Evolutionary conservation across 352 stramenopile species (phyloP), one percentile per base, ranked within the genome.

Genomic region (Vaucheria bursata): DNA sequence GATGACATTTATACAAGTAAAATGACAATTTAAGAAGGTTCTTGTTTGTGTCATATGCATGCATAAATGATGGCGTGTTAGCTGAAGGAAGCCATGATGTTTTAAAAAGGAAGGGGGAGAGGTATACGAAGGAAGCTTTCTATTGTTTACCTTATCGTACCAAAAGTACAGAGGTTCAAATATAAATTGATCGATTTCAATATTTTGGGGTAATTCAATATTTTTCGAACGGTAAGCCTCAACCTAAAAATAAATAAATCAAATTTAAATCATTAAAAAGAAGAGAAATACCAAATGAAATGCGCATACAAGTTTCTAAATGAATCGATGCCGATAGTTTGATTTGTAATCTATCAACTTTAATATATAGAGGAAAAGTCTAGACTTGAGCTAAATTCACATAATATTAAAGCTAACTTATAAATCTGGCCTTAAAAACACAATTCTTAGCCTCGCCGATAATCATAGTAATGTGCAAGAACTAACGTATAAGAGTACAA

Each of bases 91-190:
- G n/a, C n/a, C n/a, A n/a, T n/a, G n/a, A n/a, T n/a, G n/a, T n/a
- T n/a, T n/a, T n/a, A n/a, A n/a, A n/a, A n/a, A n/a, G n/a, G n/a
- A n/a, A n/a, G n/a, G n/a, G n/a, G n/a, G n/a, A n/a, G n/a, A n/a
- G n/a, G n/a, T n/a, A n/a, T n/a, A n/a, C n/a, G n/a, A n/a, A n/a
- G n/a, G n/a, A n/a, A n/a, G n/a, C n/a, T n/a, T n/a, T n/a, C n/a
- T n/a, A n/a, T n/a, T n/a, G 25, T 25, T 59, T 59, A 25, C 45
- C 45, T 69, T 69, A 29, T 69, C 59, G 59, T 69, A 69, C 59
- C 59, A 69, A 29, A 69, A 69, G 59, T 69, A 69, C 29, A 69
- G 59, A 18, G 59, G 59, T 69, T 18, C 18, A 38, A 69, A 69
- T 38, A 5, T 69, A 38, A 69, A 69, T 18, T 8, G 4, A 18